Conservation (phyloP, 495 filamentous ascomycete genomes). For the Tuber brumale region DNA sequence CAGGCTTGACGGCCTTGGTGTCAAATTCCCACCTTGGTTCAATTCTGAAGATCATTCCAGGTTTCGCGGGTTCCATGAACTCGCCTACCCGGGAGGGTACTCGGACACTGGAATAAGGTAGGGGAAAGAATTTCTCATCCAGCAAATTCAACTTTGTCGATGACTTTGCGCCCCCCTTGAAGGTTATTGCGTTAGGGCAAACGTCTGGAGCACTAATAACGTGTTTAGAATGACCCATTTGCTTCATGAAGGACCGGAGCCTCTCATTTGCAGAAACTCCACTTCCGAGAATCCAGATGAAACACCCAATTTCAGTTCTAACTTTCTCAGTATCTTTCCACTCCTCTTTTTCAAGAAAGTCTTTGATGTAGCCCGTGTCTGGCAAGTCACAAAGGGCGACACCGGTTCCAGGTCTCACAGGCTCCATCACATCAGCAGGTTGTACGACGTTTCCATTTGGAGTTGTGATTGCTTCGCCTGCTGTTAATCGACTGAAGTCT, state of each 20-base stretch:
- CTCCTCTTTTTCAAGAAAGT: slow-evolving; percentile 62
- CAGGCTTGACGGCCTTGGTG: slow-evolving; percentile 46
- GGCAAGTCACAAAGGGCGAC: slow-evolving; percentile 77
- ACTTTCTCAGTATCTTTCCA: slow-evolving; percentile 58
- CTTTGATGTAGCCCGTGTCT: slow-evolving; percentile 57
- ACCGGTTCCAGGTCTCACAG: slow-evolving; percentile 50
- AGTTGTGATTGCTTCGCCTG: slow-evolving; percentile 50
- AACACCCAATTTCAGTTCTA: slow-evolving; percentile 58
- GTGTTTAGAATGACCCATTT: slow-evolving; percentile 58
- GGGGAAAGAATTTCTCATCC: slow-evolving; percentile 60
- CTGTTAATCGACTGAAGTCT: slow-evolving; percentile 50
- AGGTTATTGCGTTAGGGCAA: slow-evolving; percentile 63
- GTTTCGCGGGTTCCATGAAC: slow-evolving; percentile 29
- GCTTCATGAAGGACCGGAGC: slow-evolving; percentile 63
- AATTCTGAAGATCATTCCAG: slow-evolving; percentile 53
- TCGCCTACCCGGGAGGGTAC: slow-evolving; percentile 25
- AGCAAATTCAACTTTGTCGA: slow-evolving; percentile 62
- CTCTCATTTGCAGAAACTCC: slow-evolving; percentile 56
- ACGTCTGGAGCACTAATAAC: slow-evolving; percentile 64
- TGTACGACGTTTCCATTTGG: slow-evolving; percentile 52
- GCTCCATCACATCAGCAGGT: slow-evolving; percentile 56
- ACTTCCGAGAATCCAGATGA: slow-evolving; percentile 74
- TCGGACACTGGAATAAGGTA: slow-evolving; percentile 43
- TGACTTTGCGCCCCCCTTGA: slow-evolving; percentile 57
- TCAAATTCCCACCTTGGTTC: slow-evolving; percentile 58